These are phyloP conservation scores for Cryphonectria nitschkei DNA, from an alignment of 2,329 filamentous ascomycete species.

Conservation along the genomic window DNA sequence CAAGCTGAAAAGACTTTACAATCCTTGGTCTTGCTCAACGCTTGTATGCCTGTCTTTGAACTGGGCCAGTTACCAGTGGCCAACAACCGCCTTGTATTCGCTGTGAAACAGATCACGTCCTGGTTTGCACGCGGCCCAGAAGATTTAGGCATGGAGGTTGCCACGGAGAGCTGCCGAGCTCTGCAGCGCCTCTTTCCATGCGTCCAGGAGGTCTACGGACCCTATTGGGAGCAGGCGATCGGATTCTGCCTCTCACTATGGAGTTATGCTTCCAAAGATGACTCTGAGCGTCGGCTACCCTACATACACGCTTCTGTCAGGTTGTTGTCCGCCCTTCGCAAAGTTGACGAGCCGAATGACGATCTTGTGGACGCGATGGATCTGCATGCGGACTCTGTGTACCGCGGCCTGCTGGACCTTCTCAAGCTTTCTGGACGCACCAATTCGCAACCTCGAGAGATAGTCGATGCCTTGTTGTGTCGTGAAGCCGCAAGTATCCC, in stretches of 20 bases:
- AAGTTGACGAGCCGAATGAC: constrained; percentile 76
- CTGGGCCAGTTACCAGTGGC: constrained; percentile 58
- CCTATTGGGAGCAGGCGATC: constrained; percentile 76
- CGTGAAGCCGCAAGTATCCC: constrained; percentile 70
- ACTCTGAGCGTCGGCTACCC: constrained; percentile 56
- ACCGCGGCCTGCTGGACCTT: constrained; percentile 62
- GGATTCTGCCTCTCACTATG: constrained; percentile 63
- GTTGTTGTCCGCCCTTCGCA: constrained; percentile 66
- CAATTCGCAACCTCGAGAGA: constrained; percentile 67
- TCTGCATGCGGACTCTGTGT: constrained; percentile 59
- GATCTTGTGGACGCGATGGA: constrained; percentile 78
- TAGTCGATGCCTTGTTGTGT: constrained; percentile 75
- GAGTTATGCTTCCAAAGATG: constrained; percentile 49
- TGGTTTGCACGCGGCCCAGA: constrained; percentile 60
- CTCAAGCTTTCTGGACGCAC: constrained; percentile 57
- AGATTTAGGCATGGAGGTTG: constrained; percentile 47
- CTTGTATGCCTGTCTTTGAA: constrained; percentile 56
- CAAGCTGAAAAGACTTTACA: constrained; percentile 50
- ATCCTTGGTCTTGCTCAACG: constrained; percentile 58
- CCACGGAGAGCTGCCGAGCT: constrained; percentile 57
- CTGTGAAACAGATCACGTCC: constrained; percentile 75
- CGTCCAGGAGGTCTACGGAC: constrained; percentile 82
- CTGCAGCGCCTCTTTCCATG: constrained; percentile 68
- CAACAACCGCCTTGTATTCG: constrained; percentile 76
- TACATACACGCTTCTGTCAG: constrained; percentile 74